A percentile compares a stretch with the other conserved stretches of the same genome.
Evolutionary conservation across 1,139 yeast species (phyloP).

Genomic region (Arxiozyma bovina): DNA sequence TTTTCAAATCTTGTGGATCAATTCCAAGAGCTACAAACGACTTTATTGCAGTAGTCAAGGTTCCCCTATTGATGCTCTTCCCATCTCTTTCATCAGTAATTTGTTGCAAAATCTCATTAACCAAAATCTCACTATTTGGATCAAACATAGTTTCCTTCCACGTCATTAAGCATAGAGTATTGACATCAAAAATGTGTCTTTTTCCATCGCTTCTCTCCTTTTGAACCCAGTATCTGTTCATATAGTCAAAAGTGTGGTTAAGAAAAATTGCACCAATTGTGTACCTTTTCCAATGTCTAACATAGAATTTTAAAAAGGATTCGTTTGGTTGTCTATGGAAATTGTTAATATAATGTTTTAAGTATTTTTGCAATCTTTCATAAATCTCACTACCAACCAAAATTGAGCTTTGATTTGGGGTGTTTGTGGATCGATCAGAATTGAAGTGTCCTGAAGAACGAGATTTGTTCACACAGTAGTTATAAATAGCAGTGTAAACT

Average conservation of each 20-base stretch:
- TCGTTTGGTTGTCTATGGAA: conserved; percentile 46
- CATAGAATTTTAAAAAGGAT: conserved; percentile 74
- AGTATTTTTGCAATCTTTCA: conserved; percentile 56
- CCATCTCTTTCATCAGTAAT: conserved; percentile 75
- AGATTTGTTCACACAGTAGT: conserved; percentile 83
- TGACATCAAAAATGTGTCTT: conserved; percentile 81
- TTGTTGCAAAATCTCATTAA: conserved; percentile 64
- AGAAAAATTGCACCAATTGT: conserved; percentile 87
- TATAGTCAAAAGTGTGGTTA: conserved; percentile 89
- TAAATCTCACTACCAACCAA: conserved; percentile 85
- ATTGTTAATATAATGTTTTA: conserved; percentile 50
- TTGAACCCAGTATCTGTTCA: conserved; percentile 96
- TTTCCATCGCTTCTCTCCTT: conserved; percentile 96
- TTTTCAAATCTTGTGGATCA: conserved; percentile 74
- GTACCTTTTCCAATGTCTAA: conserved; percentile 79
- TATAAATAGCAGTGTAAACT: conserved; percentile 80
- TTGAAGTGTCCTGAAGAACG: conserved; percentile 39
- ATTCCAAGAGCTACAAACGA: conserved; percentile 75
- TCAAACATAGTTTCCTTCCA: conserved; percentile 85
- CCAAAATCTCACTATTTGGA: conserved; percentile 49
- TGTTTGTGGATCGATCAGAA: conserved; percentile 23
- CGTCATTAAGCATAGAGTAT: conserved; percentile 73
- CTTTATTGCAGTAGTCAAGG: conserved; percentile 66
- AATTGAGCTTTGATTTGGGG: conserved; percentile 32
- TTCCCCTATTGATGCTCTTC: conserved; percentile 59